These are phyloP conservation scores for Penicillium sp. DNA, from an alignment of 2,329 filamentous ascomycete species.

Conservation along the genomic window DNA sequence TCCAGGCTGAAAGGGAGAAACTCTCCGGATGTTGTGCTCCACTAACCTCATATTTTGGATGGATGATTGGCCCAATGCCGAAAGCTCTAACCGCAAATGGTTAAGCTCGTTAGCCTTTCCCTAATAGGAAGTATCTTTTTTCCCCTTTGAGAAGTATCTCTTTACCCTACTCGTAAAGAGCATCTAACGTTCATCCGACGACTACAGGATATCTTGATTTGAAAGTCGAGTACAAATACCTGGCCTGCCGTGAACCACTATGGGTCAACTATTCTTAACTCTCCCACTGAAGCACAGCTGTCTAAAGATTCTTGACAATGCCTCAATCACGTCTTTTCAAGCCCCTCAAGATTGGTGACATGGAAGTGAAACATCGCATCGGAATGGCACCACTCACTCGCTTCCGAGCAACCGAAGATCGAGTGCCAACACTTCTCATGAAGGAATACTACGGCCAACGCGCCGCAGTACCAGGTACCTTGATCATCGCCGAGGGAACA, in stretches of 20 bases:
- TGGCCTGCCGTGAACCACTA: too few species aligned
- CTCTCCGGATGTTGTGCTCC: background rate
- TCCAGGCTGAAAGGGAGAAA: background rate
- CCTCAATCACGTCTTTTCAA: background rate
- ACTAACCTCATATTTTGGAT: background rate
- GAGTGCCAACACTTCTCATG: conserved; percentile 44
- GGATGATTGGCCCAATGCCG: background rate
- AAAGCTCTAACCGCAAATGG: background rate
- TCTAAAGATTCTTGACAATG: background rate
- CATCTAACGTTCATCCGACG: background rate
- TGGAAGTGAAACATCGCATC: conserved; percentile 45
- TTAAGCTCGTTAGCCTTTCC: background rate
- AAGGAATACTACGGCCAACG: conserved; percentile 56
- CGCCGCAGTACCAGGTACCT: conserved; percentile 52
- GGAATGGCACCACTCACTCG: conserved; percentile 52
- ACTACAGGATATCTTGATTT: background rate
- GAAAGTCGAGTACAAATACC: background rate
- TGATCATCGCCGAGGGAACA: conserved; percentile 60
- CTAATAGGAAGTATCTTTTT: background rate
- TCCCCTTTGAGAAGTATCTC: background rate
- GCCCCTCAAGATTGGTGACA: background rate
- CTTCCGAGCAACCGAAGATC: conserved; percentile 49
- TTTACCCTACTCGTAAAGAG: background rate
- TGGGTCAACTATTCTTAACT: background rate
- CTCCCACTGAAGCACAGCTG: background rate